Conservation (phyloP, 2,329 filamentous ascomycete genomes). For the Rutstroemia sp. region DNA sequence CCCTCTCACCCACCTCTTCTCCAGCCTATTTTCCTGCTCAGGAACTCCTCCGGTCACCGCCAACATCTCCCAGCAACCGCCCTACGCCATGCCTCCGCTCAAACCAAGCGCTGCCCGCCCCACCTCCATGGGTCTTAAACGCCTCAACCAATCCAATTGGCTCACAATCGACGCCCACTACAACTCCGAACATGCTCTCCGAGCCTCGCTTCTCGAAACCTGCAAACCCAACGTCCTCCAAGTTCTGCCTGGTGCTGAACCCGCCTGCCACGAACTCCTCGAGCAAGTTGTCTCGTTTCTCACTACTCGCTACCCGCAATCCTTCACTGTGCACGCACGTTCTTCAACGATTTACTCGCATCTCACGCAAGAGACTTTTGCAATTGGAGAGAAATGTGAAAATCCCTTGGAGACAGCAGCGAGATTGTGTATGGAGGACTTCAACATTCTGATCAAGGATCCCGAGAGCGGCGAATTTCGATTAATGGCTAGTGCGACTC, state of each 20-base stretch:
- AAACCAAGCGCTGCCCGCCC: conserved; percentile 15
- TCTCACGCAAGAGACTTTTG: conserved; percentile 37
- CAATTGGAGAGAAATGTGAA: conserved; percentile 29
- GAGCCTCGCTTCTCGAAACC: conserved; percentile 33
- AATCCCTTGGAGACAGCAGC: conserved; percentile 43
- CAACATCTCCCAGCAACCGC: neutral
- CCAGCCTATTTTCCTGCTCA: neutral
- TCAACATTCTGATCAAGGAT: conserved; percentile 39
- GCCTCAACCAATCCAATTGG: conserved; percentile 40
- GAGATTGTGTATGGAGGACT: conserved; percentile 43
- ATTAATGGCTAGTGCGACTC: conserved; percentile 42
- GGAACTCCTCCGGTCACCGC: neutral
- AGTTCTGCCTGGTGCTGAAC: conserved; percentile 36
- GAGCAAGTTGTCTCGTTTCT: conserved; percentile 39
- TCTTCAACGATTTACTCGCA: conserved; percentile 32
- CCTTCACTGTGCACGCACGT: conserved; percentile 33
- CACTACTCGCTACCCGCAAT: conserved; percentile 34
- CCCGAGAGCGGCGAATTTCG: conserved; percentile 39
- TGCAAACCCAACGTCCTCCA: conserved; percentile 37
- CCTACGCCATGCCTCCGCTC: neutral
- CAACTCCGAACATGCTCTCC: conserved; percentile 35
- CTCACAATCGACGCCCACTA: conserved; percentile 41
- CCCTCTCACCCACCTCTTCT: neutral
- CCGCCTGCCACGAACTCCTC: conserved; percentile 40
- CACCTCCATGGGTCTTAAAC: conserved; percentile 41